Conservation (phyloP, 495 filamentous ascomycete species). For the Aspergillus haitiensis region DNA sequence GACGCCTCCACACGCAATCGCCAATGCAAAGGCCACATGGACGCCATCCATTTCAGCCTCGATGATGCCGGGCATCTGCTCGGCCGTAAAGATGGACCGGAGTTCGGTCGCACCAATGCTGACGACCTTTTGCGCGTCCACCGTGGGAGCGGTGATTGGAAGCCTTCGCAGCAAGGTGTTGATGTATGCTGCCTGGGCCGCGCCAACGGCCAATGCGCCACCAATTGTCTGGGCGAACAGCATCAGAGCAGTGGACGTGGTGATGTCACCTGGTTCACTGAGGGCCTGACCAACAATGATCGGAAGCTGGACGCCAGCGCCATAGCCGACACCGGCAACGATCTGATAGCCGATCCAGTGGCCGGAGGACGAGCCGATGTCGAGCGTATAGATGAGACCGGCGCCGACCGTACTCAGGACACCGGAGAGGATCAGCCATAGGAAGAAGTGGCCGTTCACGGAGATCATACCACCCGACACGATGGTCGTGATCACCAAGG, state of each 20-base stretch:
- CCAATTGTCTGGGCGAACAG: slow-evolving; percentile 53
- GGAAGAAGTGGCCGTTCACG: background rate
- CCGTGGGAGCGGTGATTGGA: background rate
- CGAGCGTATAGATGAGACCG: slow-evolving; percentile 62
- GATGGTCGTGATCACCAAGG: background rate
- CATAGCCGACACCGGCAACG: slow-evolving; percentile 60
- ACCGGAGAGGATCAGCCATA: background rate
- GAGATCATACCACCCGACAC: background rate
- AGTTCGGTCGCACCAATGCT: background rate
- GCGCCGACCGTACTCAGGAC: slow-evolving; percentile 55
- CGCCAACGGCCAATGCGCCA: background rate
- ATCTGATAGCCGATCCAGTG: slow-evolving; percentile 72
- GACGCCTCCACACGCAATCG: background rate
- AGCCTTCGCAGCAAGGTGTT: background rate
- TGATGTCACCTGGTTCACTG: slow-evolving; percentile 53
- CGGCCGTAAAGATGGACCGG: background rate
- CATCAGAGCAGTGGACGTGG: slow-evolving; percentile 55
- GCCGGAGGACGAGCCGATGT: slow-evolving; percentile 38
- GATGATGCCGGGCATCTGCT: background rate
- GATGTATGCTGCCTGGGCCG: background rate
- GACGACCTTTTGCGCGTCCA: background rate
- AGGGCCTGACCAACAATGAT: slow-evolving; percentile 62
- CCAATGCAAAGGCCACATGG: background rate
- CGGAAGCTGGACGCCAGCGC: slow-evolving; percentile 57
- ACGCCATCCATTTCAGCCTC: background rate